A percentile compares a stretch with the other conserved stretches of the same genome.
phyloP scores from a whole-genome alignment of 1,139 yeast genomes.

The Diutina ranongensis region DNA sequence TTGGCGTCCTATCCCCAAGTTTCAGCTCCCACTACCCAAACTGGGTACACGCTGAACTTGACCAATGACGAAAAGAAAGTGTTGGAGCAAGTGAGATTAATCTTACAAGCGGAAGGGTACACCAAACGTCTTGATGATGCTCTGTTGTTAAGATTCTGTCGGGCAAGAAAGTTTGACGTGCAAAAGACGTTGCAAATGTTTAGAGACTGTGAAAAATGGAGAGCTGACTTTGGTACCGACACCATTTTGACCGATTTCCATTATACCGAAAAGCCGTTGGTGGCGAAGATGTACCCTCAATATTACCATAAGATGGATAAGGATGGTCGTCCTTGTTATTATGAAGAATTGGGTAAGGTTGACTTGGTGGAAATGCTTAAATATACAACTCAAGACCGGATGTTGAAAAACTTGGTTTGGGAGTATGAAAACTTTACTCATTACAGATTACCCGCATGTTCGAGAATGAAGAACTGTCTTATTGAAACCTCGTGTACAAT shows the following conservation, averaged over 20 bases:
- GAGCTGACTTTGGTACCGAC: conserved; percentile 76
- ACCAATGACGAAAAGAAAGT: conserved; percentile 53
- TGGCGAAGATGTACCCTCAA: conserved; percentile 87
- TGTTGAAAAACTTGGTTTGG: conserved; percentile 94
- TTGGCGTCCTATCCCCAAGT: conserved; percentile 56
- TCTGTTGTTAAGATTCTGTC: conserved; percentile 75
- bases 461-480: conserved; percentile 65
- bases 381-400: conserved; percentile 89
- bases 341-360: conserved; percentile 88
- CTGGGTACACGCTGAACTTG: conserved; percentile 79
- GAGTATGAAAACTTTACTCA: conserved; percentile 86
- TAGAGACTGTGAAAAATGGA: conserved; percentile 83
- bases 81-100: conserved; percentile 45
- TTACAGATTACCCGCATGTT: conserved; percentile 87
- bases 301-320: conserved; percentile 94
- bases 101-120: conserved; percentile 54
- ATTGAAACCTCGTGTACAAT: conserved; percentile 96
- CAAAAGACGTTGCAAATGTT: conserved; percentile 74
- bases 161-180: conserved; percentile 92
- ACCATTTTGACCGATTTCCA: conserved; percentile 79
- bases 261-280: conserved; percentile 81
- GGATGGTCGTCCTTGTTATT: conserved; percentile 93
- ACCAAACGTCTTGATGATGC: conserved; percentile 77
- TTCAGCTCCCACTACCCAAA: conserved; percentile 42
- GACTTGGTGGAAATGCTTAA: conserved; percentile 85